Base-by-base conservation (phyloP, 495 filamentous ascomycete genomes). In the Penicillium cataractarum region DNA sequence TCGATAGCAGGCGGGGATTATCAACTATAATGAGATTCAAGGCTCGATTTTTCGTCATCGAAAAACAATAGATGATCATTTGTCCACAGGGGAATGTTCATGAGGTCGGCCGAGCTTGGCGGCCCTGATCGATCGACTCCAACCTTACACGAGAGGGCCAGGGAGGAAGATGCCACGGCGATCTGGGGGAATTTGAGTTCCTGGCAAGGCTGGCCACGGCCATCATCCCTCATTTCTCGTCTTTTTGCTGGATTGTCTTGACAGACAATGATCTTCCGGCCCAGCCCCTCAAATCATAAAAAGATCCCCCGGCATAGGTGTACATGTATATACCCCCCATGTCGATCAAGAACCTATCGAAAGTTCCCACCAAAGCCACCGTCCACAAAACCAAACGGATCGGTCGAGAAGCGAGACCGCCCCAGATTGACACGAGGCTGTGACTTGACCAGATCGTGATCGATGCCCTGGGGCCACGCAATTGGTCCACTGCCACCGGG, bases 401-500 rank as follows among this genome's bases (percentile, higher is more conserved):
- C 22, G 13, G 27, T 17, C 21, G 22, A 56, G 54, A 42, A 56
- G 54, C 35, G 54, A 56, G 21, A n/a, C 17, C 21, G 54, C 21
- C 32, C 15, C 17, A 24, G 12, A 46, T 22, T 13, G 32, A 40
- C 44, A 50, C 53, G n/a, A 57, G 53, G 51, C 51, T 57, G 53
- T 22, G 42, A 40, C 53, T 51, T 21, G 33, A 32, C 29, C 39
- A 27, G 22, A 56, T 50, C 53, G 15, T 56, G 35, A 37, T 50
- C 24, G 22, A 40, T 29, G 24, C 35, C 9, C 15, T n/a, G 22
- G 37, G 22, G 35, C 24, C 33, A 15, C 39, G 9, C 26, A 24
- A 62, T 62, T 56, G 60, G 60, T 22, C 24, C 44, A 44, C 31
- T 24, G 46, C 24, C 10, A n/a, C 15, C 46, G 46, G 46, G 7